phyloP scores from a whole-genome alignment of 805 yeast genomes.

The Starmerella stigmatis region DNA sequence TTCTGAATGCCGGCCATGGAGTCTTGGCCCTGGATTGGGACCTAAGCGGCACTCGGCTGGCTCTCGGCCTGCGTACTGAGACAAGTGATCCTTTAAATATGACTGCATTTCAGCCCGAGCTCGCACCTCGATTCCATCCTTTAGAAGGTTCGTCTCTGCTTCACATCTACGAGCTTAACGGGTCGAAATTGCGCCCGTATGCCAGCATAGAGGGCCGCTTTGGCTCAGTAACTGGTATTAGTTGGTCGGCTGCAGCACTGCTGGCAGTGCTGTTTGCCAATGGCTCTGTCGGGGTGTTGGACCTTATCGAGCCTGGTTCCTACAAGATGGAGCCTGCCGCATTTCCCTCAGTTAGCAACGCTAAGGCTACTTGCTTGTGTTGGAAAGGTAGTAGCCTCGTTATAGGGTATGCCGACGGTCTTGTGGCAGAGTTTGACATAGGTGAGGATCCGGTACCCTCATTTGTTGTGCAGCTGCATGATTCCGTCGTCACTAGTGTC shows the following conservation, averaged over 20 bases:
- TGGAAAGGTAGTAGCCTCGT: slow-evolving; percentile 37
- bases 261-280: background rate
- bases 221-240: slow-evolving; percentile 10
- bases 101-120: background rate
- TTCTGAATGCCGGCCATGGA: slow-evolving; percentile 18
- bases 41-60: slow-evolving; percentile 3
- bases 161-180: slow-evolving; percentile 26
- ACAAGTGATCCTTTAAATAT: slow-evolving; percentile 32
- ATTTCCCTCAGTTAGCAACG: slow-evolving; percentile 7
- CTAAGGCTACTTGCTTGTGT: slow-evolving; percentile 37
- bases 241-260: slow-evolving; percentile 3
- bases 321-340: slow-evolving; percentile 31
- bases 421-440: slow-evolving; percentile 46
- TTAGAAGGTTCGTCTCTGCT: background rate
- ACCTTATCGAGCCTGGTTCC: background rate
- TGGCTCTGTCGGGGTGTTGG: background rate
- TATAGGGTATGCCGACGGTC: slow-evolving; percentile 52
- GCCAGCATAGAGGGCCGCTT: slow-evolving; percentile 26
- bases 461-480: slow-evolving; percentile 33
- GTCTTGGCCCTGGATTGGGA: slow-evolving; percentile 15
- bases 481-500: slow-evolving; percentile 33
- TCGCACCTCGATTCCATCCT: background rate
- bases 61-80: slow-evolving; percentile 24
- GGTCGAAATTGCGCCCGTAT: slow-evolving; percentile 28
- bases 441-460: slow-evolving; percentile 30